A percentile compares a stretch with the other conserved stretches of the same genome.
phyloP scores from a whole-genome alignment of 495 filamentous ascomycete species.

The Aeminium ludgeri region DNA sequence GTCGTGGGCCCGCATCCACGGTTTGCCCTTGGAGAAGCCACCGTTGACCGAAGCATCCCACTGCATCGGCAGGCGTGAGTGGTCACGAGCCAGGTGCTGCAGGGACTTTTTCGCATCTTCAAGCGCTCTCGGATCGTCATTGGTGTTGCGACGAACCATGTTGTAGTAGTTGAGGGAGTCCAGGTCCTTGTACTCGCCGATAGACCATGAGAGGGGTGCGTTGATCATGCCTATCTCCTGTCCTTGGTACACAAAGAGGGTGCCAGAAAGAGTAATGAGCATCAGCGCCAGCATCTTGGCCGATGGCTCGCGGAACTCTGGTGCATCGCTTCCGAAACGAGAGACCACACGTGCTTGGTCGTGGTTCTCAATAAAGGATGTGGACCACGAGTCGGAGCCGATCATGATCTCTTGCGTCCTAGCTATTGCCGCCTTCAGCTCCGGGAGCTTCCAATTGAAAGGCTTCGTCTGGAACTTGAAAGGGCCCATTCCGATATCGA shows the following conservation, averaged over 20 bases:
- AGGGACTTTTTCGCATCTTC: constrained; percentile 44
- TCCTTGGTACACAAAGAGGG: constrained; percentile 25
- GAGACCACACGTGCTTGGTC: constrained; percentile 19
- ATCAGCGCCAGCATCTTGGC: constrained; percentile 21
- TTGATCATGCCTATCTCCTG: constrained; percentile 26
- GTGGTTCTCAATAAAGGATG: constrained; percentile 20
- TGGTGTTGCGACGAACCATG: constrained; percentile 1
- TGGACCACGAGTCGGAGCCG: neutral
- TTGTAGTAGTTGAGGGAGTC: constrained; percentile 18
- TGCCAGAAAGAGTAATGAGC: constrained; percentile 17
- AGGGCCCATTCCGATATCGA: constrained; percentile 7
- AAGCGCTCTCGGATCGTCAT: constrained; percentile 24
- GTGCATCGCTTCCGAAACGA: constrained; percentile 16
- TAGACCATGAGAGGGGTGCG: constrained; percentile 18
- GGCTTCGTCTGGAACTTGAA: neutral
- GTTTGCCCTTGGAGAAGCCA: constrained; percentile 38
- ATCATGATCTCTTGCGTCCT: neutral
- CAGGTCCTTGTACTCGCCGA: constrained; percentile 23
- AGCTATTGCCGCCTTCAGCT: neutral
- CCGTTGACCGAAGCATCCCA: constrained; percentile 37
- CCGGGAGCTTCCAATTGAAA: neutral
- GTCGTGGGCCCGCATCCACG: constrained; percentile 48
- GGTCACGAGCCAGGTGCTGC: constrained; percentile 42
- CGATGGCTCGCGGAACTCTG: constrained; percentile 14
- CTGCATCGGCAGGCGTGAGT: constrained; percentile 45